Conservation (phyloP, 2,329 filamentous ascomycete species). For the Paraphaeosphaeria sporulosa region DNA sequence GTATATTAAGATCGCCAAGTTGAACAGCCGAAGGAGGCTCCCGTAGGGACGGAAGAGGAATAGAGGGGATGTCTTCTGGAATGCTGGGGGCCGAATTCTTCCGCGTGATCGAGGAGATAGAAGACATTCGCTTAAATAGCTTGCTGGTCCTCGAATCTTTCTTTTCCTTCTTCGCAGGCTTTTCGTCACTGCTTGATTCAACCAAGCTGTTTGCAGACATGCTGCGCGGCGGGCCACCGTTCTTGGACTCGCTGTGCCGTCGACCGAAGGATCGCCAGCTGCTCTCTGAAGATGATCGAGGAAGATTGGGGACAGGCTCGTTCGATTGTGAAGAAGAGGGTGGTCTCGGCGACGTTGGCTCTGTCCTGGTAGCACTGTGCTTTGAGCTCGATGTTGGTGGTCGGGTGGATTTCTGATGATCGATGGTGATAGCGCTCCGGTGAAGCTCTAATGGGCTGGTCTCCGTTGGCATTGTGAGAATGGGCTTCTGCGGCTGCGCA, state of each 20-base stretch:
- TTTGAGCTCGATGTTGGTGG: constrained; percentile 34
- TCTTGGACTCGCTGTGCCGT: constrained; percentile 47
- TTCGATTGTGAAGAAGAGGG: constrained; percentile 42
- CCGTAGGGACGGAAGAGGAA: constrained; percentile 38
- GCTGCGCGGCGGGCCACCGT: constrained; percentile 36
- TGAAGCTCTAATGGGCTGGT: constrained; percentile 60
- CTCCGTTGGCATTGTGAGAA: constrained; percentile 56
- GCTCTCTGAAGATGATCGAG: constrained; percentile 50
- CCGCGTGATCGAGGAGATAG: constrained; percentile 61
- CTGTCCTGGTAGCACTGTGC: constrained; percentile 31
- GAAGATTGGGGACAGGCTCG: constrained; percentile 39
- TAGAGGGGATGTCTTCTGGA: constrained; percentile 45
- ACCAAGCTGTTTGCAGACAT: constrained; percentile 36
- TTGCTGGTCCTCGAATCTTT: constrained; percentile 67
- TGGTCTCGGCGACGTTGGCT: constrained; percentile 41
- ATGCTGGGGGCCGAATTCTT: constrained; percentile 54
- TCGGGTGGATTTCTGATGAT: constrained; percentile 60
- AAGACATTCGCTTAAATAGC: constrained; percentile 73
- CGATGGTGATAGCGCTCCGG: constrained; percentile 67
- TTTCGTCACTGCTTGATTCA: constrained; percentile 47
- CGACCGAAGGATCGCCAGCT: constrained; percentile 49
- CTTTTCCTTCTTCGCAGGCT: constrained; percentile 56
- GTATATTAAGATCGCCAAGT: constrained; percentile 91
- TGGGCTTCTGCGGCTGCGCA: constrained; percentile 46
- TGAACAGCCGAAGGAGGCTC: constrained; percentile 66